Percentiles rank a stretch among this genome's conserved stretches.
phyloP scores from a whole-genome alignment of 306 rosid species.

The Echinosophora koreensis region DNA sequence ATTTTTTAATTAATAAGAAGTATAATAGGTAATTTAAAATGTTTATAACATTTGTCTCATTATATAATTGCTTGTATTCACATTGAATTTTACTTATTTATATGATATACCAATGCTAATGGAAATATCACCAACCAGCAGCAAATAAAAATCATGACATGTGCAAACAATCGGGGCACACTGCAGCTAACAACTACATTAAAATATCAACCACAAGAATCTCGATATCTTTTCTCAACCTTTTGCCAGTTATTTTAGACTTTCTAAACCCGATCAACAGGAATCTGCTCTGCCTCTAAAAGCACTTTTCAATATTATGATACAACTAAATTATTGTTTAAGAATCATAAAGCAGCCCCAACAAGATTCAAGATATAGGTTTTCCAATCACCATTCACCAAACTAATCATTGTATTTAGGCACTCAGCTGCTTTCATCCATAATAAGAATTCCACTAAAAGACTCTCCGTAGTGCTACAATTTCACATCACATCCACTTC shows the following conservation, averaged over 20 bases:
- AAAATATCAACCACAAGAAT: constrained; percentile 22
- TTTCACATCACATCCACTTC: constrained; percentile 45
- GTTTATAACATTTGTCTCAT: neutral
- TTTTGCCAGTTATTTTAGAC: neutral
- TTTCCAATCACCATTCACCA: constrained; percentile 29
- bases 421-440: constrained; percentile 42
- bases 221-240: constrained; percentile 16
- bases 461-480: constrained; percentile 3
- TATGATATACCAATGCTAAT: neutral
- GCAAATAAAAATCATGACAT: neutral
- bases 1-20: no score
- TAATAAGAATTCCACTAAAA: constrained; percentile 40
- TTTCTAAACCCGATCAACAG: constrained; percentile 31
- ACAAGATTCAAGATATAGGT: constrained; percentile 38
- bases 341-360: constrained; percentile 36
- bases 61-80: neutral
- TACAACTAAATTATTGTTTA: neutral
- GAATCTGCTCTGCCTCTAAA: constrained; percentile 19
- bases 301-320: neutral
- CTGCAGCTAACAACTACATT: constrained; percentile 28
- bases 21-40: no score
- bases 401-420: constrained; percentile 59
- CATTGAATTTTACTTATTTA: neutral
- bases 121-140: neutral
- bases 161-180: neutral